These are phyloP conservation scores for Beta corolliflora DNA, from an alignment of 179 eudicot genomes.

Conservation along the genomic window DNA sequence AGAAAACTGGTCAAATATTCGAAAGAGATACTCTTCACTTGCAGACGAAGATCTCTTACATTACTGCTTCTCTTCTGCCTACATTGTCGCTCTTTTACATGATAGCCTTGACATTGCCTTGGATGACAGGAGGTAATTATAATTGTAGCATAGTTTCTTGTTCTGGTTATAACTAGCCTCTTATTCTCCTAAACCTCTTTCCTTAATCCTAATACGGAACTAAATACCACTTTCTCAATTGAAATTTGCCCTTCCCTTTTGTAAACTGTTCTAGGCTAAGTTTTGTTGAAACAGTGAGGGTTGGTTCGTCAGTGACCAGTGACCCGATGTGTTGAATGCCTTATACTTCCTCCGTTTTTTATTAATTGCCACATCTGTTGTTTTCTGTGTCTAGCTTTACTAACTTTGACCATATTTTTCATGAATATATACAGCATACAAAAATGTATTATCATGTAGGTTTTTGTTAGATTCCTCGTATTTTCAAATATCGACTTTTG, in stretches of 20 bases:
- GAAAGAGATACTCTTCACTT: slow-evolving; percentile 45
- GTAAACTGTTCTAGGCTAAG: not conserved
- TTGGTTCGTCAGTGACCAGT: not conserved
- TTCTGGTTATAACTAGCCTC: not conserved
- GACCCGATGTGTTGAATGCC: not conserved
- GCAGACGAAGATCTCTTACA: slow-evolving; percentile 71
- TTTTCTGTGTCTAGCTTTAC: too few relatives aligned
- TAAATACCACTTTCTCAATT: not conserved
- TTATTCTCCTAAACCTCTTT: not conserved
- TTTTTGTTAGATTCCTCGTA: too few relatives aligned
- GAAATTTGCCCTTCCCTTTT: not conserved
- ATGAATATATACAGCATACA: too few relatives aligned
- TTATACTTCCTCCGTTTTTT: not conserved
- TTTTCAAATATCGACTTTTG: too few relatives aligned
- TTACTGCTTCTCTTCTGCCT: slow-evolving; percentile 92
- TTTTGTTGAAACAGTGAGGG: not conserved
- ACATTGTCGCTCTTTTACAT: slow-evolving; percentile 90
- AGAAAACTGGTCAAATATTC: slow-evolving; percentile 73
- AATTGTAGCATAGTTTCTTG: not conserved
- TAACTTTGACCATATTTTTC: too few relatives aligned
- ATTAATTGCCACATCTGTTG: not conserved
- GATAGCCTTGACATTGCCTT: slow-evolving; percentile 83
- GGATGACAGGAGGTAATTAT: slow-evolving; percentile 68
- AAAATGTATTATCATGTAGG: too few relatives aligned
- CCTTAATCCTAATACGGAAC: too few relatives aligned